phyloP scores from a whole-genome alignment of 768 basidiomycete species.

The Leccinum sublutescens region DNA sequence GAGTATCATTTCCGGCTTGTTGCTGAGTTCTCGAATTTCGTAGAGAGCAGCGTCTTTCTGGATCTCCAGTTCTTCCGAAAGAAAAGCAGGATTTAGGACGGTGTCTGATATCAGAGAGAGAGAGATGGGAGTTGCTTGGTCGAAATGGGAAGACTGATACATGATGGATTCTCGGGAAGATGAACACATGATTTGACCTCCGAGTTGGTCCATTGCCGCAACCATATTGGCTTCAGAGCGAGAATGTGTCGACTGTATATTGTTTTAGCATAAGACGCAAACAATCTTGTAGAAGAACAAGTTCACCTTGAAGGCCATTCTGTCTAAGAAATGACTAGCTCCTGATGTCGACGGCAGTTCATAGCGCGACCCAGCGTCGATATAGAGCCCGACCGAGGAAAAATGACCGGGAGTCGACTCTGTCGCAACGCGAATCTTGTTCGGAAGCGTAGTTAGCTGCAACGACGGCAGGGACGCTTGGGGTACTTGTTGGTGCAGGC shows the following conservation, averaged over 20 bases:
- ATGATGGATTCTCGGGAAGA: constrained; percentile 93
- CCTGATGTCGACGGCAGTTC: constrained; percentile 74
- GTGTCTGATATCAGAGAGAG: constrained; percentile 91
- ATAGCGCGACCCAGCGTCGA: constrained; percentile 92
- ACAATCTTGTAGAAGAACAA: neutral
- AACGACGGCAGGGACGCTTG: constrained; percentile 37
- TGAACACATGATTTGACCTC: constrained; percentile 89
- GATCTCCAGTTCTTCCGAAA: constrained; percentile 72
- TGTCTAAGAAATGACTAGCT: constrained; percentile 88
- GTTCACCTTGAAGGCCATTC: constrained; percentile 94
- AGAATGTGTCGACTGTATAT: constrained; percentile 65
- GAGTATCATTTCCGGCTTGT: constrained; percentile 91
- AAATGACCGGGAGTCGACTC: constrained; percentile 92
- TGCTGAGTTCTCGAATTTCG: constrained; percentile 82
- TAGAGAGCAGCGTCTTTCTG: constrained; percentile 88
- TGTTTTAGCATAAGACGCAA: constrained; percentile 4
- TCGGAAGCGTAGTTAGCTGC: constrained; percentile 82
- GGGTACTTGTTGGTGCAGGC: constrained; percentile 25
- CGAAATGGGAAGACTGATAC: constrained; percentile 97
- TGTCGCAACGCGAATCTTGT: constrained; percentile 89
- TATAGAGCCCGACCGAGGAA: constrained; percentile 87
- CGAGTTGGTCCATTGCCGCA: constrained; percentile 74
- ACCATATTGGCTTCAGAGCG: constrained; percentile 79
- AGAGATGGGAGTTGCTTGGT: constrained; percentile 75
- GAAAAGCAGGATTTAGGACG: constrained; percentile 73